Evolutionary conservation across 1,139 yeast species (phyloP), one percentile per base, ranked within the genome.

Genomic region (Geotrichum citri-aurantii): DNA sequence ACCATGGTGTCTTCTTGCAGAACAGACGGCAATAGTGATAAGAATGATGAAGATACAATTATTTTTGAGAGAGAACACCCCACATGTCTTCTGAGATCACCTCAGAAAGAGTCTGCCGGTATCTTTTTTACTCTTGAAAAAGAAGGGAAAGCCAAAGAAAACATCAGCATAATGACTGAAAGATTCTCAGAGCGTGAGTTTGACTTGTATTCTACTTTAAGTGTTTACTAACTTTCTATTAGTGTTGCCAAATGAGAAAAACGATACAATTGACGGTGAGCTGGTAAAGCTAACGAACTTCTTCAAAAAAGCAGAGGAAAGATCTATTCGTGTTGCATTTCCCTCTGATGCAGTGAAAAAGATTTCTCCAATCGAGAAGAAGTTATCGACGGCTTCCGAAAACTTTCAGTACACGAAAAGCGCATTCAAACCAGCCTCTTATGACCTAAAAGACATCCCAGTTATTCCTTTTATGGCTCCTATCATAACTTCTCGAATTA

Each of bases 41-140:
- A 50, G 40, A 56, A 54, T 27, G 57, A 57, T 14, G 56, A 49
- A 21, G 60, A 57, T 27, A 54, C 57, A 11, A 54, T 54, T 14
- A 46, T 52, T n/a, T 59, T 52, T 53, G 57, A 52, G 12, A 27
- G 54, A 17, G 59, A 55, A 6, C 46, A 55, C 47, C 57, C 59
- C 10, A 52, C 44, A 10, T 52, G 56, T 33, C 47, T 59, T 21
- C 44, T 55, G 17, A 56, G 50, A n/a, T 55, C 61, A 19, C 58
- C 56, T n/a, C 51, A 54, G 4, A 56, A 55, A 44, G 51, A 52
- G 37, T 44, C 23, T 2, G 23, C 19, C 8, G 29, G 26, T 48
- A 24, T 21, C 40, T 29, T 48, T 6, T 47, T 46, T 19, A 29
- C n/a, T 26, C n/a, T 12, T 7, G 29, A 27, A 23, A 14, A 24